phyloP scores from a whole-genome alignment of 2,329 filamentous ascomycete species.

The Colletotrichum horii region DNA sequence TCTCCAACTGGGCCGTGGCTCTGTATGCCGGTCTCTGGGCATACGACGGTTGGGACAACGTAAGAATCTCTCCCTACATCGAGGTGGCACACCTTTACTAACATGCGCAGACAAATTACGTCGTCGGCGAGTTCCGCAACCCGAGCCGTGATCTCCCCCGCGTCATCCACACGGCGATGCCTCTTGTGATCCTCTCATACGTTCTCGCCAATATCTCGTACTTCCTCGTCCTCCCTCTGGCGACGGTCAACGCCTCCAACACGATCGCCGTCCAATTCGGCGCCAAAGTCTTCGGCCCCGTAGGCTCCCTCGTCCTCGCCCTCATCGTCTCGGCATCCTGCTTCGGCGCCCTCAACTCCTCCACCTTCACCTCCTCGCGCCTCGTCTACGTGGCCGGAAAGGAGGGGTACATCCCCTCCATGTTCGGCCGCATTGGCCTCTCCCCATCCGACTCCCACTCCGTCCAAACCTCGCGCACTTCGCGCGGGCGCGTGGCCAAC shows the following conservation, averaged over 20 bases:
- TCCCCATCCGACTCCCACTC: slow-evolving; percentile 45
- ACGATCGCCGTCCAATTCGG: slow-evolving; percentile 97
- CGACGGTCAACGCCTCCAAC: slow-evolving; percentile 83
- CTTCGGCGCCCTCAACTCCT: slow-evolving; percentile 93
- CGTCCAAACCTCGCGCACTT: slow-evolving; percentile 51
- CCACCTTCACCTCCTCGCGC: slow-evolving; percentile 89
- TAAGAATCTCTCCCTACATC: slow-evolving; percentile 49
- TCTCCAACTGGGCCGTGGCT: slow-evolving; percentile 90
- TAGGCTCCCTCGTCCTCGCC: slow-evolving; percentile 83
- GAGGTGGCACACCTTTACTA: not conserved
- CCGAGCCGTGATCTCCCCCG: slow-evolving; percentile 87
- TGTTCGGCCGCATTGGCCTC: slow-evolving; percentile 85
- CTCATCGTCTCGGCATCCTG: slow-evolving; percentile 90
- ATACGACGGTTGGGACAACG: slow-evolving; percentile 99
- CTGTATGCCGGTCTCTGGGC: slow-evolving; percentile 97
- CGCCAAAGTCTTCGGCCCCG: slow-evolving; percentile 82
- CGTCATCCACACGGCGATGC: slow-evolving; percentile 96
- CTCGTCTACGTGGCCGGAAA: slow-evolving; percentile 94
- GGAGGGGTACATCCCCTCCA: slow-evolving; percentile 85
- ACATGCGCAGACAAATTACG: slow-evolving; percentile 82
- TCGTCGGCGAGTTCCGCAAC: slow-evolving; percentile 95
- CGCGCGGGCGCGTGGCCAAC: slow-evolving; percentile 63
- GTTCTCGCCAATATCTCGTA: slow-evolving; percentile 91
- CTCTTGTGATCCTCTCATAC: slow-evolving; percentile 89
- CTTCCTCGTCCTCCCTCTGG: slow-evolving; percentile 87